Conservation (phyloP, 768 basidiomycete genomes). For the Hysterangium stoloniferum region DNA sequence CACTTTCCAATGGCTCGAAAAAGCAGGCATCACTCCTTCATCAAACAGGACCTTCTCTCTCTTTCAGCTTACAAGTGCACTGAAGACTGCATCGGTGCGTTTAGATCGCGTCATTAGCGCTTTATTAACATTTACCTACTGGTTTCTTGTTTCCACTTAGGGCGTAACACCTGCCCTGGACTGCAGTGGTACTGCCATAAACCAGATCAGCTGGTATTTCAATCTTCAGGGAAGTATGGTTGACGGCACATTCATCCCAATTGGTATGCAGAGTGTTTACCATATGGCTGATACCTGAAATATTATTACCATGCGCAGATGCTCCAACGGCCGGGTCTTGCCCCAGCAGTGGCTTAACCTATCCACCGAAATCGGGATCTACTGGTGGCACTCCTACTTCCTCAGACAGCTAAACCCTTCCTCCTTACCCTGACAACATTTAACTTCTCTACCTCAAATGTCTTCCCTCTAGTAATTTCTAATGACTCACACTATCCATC, state of each 20-base stretch:
- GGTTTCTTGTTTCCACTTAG: slow-evolving; percentile 19
- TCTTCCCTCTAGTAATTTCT: too few species aligned
- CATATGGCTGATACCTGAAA: slow-evolving; percentile 40
- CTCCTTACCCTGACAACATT: too few species aligned
- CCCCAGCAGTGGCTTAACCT: slow-evolving; percentile 49
- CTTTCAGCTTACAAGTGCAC: slow-evolving; percentile 42
- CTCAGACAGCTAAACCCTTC: too few species aligned
- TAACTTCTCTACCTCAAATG: too few species aligned
- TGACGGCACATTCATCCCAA: slow-evolving; percentile 55
- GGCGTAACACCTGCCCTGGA: slow-evolving; percentile 42
- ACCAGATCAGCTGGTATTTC: slow-evolving; percentile 54
- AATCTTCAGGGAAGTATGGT: slow-evolving; percentile 57
- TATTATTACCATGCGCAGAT: slow-evolving; percentile 27
- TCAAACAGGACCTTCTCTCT: slow-evolving; percentile 49
- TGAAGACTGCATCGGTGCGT: slow-evolving; percentile 42
- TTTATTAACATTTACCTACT: neutral
- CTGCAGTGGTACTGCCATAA: slow-evolving; percentile 33
- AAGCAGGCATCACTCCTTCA: slow-evolving; percentile 71
- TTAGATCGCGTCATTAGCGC: neutral
- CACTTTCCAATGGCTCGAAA: slow-evolving; percentile 63
- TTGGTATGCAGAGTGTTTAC: slow-evolving; percentile 42
- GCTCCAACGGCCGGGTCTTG: slow-evolving; percentile 44
- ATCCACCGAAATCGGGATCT: slow-evolving; percentile 45
- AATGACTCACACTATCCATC: too few species aligned
- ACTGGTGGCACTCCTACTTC: slow-evolving; percentile 1